A percentile compares a stretch with the other conserved stretches of the same genome.
Evolutionary conservation across 495 filamentous ascomycete species (phyloP).

Genomic region (Penicillium longicatenatum): DNA sequence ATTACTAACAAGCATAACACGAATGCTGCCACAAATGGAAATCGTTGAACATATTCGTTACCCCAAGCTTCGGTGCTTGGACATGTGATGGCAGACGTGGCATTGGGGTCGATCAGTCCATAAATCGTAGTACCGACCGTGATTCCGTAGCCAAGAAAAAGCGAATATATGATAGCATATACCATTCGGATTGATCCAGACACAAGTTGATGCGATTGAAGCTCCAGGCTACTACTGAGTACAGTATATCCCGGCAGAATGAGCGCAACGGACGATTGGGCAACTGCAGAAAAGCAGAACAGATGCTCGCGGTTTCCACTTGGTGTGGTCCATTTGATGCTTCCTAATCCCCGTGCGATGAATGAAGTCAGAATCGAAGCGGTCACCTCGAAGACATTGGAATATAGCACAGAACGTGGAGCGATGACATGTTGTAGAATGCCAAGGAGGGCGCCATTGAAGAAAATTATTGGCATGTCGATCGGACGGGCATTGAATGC

Average conservation of each 20-base stretch:
- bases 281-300: slow-evolving; percentile 92
- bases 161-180: slow-evolving; percentile 90
- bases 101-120: slow-evolving; percentile 74
- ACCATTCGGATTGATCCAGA: slow-evolving; percentile 94
- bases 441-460: slow-evolving; percentile 80
- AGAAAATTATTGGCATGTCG: slow-evolving; percentile 84
- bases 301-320: slow-evolving; percentile 31
- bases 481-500: slow-evolving; percentile 83
- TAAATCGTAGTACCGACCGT: slow-evolving; percentile 91
- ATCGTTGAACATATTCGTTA: slow-evolving; percentile 48
- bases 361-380: slow-evolving; percentile 86
- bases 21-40: slow-evolving; percentile 70
- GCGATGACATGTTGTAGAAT: slow-evolving; percentile 79
- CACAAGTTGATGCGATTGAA: slow-evolving; percentile 87
- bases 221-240: slow-evolving; percentile 78
- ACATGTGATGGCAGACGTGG: slow-evolving; percentile 73
- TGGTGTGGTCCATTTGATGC: slow-evolving; percentile 46
- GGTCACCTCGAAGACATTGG: slow-evolving; percentile 89
- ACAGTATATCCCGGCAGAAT: slow-evolving; percentile 91
- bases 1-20: slow-evolving; percentile 78
- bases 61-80: slow-evolving; percentile 51
- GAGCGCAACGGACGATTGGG: slow-evolving; percentile 87
- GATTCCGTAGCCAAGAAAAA: slow-evolving; percentile 94
- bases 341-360: slow-evolving; percentile 81
- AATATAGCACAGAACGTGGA: slow-evolving; percentile 71